Conservation (phyloP, 306 rosid species). For the Herpetospermum pedunculosum region DNA sequence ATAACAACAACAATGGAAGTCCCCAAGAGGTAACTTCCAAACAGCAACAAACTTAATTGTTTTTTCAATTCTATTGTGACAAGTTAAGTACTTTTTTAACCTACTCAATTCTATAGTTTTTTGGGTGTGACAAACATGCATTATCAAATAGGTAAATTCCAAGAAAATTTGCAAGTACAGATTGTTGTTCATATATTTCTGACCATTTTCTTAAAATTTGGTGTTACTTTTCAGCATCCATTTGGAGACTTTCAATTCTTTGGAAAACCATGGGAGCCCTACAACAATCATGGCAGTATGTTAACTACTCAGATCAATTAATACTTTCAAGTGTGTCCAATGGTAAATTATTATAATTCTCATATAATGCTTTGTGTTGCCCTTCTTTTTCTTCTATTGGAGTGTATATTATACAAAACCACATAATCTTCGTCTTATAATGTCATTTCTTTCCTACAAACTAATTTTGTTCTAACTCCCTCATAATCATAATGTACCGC, state of each 20-base stretch:
- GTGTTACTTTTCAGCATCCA: constrained; percentile 41
- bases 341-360: not conserved
- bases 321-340: not conserved
- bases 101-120: not conserved
- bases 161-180: not conserved
- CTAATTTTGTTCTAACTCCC: not conserved
- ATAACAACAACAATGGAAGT: constrained; percentile 18
- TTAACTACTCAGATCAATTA: not conserved
- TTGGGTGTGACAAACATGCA: not conserved
- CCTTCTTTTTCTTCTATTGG: not conserved
- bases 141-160: not conserved
- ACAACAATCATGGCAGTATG: constrained; percentile 24
- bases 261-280: constrained; percentile 51
- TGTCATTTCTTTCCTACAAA: not conserved
- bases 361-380: not conserved
- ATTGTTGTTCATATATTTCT: not conserved
- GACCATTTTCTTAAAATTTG: not conserved
- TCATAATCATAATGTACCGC: too few relatives aligned
- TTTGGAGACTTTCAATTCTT: constrained; percentile 44
- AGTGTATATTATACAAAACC: not conserved
- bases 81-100: not conserved
- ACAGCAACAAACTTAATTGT: not conserved
- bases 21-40: constrained; percentile 55
- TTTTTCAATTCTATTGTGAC: not conserved
- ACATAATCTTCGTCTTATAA: not conserved